Conservation (phyloP, 169 alveolate species). For the Perkinsus chesapeaki region DNA sequence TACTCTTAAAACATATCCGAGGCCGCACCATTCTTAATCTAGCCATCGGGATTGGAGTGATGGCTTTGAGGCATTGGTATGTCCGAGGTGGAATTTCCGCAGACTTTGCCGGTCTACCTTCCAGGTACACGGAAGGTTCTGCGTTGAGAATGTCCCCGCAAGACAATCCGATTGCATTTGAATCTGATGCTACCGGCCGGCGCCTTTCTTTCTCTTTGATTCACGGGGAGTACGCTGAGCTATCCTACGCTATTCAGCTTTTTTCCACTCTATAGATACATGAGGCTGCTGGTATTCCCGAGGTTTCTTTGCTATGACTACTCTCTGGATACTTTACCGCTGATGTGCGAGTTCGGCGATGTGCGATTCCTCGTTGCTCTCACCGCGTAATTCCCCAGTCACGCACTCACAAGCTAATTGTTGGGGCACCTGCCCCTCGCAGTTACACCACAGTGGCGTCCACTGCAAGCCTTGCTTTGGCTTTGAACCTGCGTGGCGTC, state of each 20-base stretch:
- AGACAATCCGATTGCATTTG: not conserved
- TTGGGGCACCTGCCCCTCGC: not conserved
- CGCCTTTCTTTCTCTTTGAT: not conserved
- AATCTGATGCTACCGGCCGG: not conserved
- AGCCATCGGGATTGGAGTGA: not conserved
- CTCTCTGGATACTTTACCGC: not conserved
- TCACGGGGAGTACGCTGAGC: not conserved
- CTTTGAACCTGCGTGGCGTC: not conserved
- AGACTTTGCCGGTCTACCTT: not conserved
- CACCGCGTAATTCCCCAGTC: not conserved
- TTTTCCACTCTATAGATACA: not conserved
- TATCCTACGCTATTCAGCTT: not conserved
- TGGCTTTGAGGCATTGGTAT: not conserved
- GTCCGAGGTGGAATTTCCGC: not conserved
- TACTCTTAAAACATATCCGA: not conserved
- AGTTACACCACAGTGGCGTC: not conserved
- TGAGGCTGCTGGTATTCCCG: slow-evolving; percentile 26
- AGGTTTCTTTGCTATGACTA: slow-evolving; percentile 14
- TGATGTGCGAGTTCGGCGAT: not conserved
- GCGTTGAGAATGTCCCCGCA: not conserved
- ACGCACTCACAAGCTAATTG: not conserved
- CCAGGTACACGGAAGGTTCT: not conserved
- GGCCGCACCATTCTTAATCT: not conserved
- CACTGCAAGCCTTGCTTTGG: not conserved
- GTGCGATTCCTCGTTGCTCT: not conserved